These are phyloP conservation scores for Citrus cavaleriei DNA, from an alignment of 345 rosid species.

Conservation along the genomic window DNA sequence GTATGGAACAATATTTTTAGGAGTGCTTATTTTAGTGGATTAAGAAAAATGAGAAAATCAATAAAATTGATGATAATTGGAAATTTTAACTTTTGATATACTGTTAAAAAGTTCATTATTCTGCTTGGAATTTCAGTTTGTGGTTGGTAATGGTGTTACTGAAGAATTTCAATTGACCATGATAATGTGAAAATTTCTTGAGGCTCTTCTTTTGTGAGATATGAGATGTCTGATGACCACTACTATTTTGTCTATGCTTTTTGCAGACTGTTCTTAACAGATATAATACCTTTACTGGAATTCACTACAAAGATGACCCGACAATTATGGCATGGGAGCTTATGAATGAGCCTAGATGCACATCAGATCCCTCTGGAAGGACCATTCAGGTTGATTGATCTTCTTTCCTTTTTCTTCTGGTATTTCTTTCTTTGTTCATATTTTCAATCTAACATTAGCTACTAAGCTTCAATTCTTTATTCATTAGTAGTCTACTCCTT, in stretches of 20 bases:
- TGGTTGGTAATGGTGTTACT: neutral
- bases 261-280: constrained; percentile 70
- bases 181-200: neutral
- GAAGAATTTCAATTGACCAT: neutral
- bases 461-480: neutral
- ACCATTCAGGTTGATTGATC: constrained; percentile 71
- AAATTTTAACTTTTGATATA: too few relatives aligned
- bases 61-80: too few relatives aligned
- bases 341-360: constrained; percentile 95
- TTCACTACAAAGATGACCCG: constrained; percentile 80
- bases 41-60: neutral
- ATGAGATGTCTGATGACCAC: neutral
- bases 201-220: neutral
- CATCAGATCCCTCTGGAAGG: constrained; percentile 73
- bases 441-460: neutral
- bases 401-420: neutral
- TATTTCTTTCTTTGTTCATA: neutral
- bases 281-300: constrained; percentile 62
- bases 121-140: neutral
- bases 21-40: too few relatives aligned
- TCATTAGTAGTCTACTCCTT: neutral
- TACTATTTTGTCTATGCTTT: neutral
- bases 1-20: neutral
- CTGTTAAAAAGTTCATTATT: neutral
- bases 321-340: constrained; percentile 99